Base-by-base conservation (phyloP, 148 eudicot species). In the Dysphania ambrosioides region DNA sequence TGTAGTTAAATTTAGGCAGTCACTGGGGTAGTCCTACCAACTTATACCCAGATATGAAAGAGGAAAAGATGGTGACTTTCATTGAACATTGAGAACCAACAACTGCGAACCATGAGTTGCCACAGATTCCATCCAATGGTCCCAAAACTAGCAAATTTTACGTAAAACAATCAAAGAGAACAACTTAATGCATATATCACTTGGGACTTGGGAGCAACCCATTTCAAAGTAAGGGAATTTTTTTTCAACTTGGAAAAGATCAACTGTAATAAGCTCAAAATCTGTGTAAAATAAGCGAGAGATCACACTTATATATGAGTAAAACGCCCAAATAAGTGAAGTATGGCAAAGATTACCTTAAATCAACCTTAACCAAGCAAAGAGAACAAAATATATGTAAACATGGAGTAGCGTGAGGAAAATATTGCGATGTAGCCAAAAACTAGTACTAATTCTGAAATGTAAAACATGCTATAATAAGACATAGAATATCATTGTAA, bases 21-120 rank as follows among this genome's bases (percentile, higher is more conserved):
- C 6, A 30, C 57, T 68, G 16, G 47, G 8, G 27, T 40, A 57
- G 30, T 60, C 34, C 51, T 60, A 32, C 67, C 34, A 61, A 41
- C 3, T 58, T n/a, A 30, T 44, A 8, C 68, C 44, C 27, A 3
- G 4, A 53, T 29, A 40, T n/a, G 24, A 40, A 44, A 59, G 62
- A 72, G 6, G 44, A 55, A 55, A 72, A 41, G 72, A 78, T 57
- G 60, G 76, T 72, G 81, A 72, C 70, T 72, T 65, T 73, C 82
- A 51, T 79, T 51, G 80, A 77, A 81, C 80, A 80, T 53, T 72
- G 79, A 68, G 62, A 71, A 66, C 79, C 72, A 30, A 80, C 82
- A 75, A 75, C 76, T 80, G 73, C 76, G 57, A 79, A 79, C 78
- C 80, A 64, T 78, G 57, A 65, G 41, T 77, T 78, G 41, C 44